These are phyloP conservation scores for Phytophthora chlamydospora DNA, from an alignment of 352 stramenopile species.

Conservation along the genomic window DNA sequence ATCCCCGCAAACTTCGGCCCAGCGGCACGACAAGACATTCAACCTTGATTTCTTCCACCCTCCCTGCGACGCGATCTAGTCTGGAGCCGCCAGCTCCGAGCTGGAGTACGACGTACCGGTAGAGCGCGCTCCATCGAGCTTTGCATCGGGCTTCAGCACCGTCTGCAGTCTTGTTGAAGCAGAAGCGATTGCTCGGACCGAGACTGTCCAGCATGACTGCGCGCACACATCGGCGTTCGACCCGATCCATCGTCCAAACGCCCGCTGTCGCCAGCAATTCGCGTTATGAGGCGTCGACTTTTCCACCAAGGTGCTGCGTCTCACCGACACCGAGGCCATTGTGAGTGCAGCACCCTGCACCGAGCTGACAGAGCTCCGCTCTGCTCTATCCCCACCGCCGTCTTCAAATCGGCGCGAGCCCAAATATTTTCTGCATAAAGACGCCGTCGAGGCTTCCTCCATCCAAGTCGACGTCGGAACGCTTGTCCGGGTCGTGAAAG, in stretches of 20 bases:
- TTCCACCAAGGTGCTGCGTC: slow-evolving; percentile 2
- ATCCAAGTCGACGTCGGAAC: too few species aligned
- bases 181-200: neutral
- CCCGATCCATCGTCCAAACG: neutral
- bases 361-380: neutral
- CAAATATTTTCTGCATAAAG: neutral
- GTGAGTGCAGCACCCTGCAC: neutral
- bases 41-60: slow-evolving; percentile 1
- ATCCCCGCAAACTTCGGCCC: neutral
- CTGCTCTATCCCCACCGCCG: slow-evolving; percentile 10
- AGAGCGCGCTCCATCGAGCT: slow-evolving; percentile 4
- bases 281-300: neutral
- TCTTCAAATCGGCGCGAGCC: slow-evolving; percentile 12
- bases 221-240: slow-evolving; percentile 17
- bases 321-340: neutral
- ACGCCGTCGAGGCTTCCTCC: too few species aligned
- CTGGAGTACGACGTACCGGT: too few species aligned
- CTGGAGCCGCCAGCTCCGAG: neutral
- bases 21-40: neutral
- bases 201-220: slow-evolving; percentile 9
- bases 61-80: neutral
- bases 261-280: slow-evolving; percentile 7
- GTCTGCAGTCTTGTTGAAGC: slow-evolving; percentile 13
- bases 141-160: neutral
- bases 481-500: neutral